Evolutionary conservation across 306 rosid species (phyloP).

Genomic region (Pyrus communis): DNA sequence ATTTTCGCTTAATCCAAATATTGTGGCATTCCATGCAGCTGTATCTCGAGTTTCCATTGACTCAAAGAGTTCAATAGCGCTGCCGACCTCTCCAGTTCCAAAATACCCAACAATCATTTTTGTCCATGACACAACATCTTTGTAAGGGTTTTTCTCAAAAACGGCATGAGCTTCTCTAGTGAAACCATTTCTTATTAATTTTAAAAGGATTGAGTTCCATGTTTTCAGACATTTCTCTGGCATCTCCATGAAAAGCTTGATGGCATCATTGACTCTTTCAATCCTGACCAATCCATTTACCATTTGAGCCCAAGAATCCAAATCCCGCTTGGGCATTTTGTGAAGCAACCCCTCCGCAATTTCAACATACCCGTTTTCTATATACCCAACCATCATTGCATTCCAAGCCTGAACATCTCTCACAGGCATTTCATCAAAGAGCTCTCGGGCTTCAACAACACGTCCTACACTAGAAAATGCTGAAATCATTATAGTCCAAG

Average conservation of each 20-base stretch:
- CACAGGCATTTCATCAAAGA: constrained; percentile 35
- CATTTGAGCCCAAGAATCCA: constrained; percentile 36
- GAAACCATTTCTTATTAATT: constrained; percentile 27
- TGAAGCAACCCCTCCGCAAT: constrained; percentile 32
- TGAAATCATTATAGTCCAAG: constrained; percentile 51
- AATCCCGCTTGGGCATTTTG: constrained; percentile 33
- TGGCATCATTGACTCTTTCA: constrained; percentile 30
- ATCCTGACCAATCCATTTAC: constrained; percentile 30
- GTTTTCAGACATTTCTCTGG: constrained; percentile 38
- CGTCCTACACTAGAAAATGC: constrained; percentile 27
- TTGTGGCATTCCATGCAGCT: constrained; percentile 41
- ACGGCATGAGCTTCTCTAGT: constrained; percentile 38
- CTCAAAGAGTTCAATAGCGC: constrained; percentile 27
- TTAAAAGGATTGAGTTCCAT: constrained; percentile 36
- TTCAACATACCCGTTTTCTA: constrained; percentile 26
- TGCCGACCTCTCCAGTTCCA: constrained; percentile 26
- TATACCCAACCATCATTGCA: constrained; percentile 35
- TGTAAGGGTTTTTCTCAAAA: constrained; percentile 31
- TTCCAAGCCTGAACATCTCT: constrained; percentile 46
- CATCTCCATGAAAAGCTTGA: constrained; percentile 38
- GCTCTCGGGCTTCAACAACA: constrained; percentile 25
- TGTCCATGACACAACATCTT: constrained; percentile 41
- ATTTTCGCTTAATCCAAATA: constrained; percentile 47
- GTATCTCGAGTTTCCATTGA: constrained; percentile 28
- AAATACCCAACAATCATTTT: constrained; percentile 47